Evolutionary conservation across 2,329 filamentous ascomycete species (phyloP), one percentile per base, ranked within the genome.

Genomic region (Sporothrix schenckii): DNA sequence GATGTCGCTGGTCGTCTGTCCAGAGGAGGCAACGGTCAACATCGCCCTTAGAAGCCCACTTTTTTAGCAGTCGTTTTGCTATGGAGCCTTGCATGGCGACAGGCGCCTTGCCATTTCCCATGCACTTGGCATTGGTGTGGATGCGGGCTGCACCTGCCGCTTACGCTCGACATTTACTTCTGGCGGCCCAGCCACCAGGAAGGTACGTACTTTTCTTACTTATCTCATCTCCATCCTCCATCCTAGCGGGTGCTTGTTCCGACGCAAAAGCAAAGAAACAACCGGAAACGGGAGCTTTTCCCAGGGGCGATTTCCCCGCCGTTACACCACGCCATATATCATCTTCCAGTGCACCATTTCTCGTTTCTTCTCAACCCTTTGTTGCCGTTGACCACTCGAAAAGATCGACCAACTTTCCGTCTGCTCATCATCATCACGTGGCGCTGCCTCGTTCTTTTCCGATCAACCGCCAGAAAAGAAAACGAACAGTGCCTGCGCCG

Each of bases 171-270:
- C 41, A 11, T 60, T 41, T 6, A 16, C 47, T 11, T 49, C 44
- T 49, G 44, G 16, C 44, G 34, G 61, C 44, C 61, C 61, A 65
- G 61, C 61, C 61, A 49, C 60, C 60, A 63, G 41, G 41, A 24
- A 61, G 3, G 34, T 34, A 34, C 24, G 2, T 24, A 24, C 24
- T 24, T 24, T 24, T 24, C 24, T 24, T 24, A 24, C 24, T 24
- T 24, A 24, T 24, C 24, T 24, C 2, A 24, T 2, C 24, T 24
- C 24, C 24, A 24, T 24, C 24, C 24, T 24, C 24, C 24, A 24
- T 24, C 24, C 24, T 24, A 24, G 24, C 58, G 56, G 56, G 34
- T 61, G 58, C 58, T 47, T 63, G 58, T 47, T 24, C 58, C 58
- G 58, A 63, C 13, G 39, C 44, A 63, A 47, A 19, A 27, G 13